A percentile compares a stretch with the other conserved stretches of the same genome.
Evolutionary conservation across 148 eudicot genomes (phyloP).

Genomic region (Chenopodium album): DNA sequence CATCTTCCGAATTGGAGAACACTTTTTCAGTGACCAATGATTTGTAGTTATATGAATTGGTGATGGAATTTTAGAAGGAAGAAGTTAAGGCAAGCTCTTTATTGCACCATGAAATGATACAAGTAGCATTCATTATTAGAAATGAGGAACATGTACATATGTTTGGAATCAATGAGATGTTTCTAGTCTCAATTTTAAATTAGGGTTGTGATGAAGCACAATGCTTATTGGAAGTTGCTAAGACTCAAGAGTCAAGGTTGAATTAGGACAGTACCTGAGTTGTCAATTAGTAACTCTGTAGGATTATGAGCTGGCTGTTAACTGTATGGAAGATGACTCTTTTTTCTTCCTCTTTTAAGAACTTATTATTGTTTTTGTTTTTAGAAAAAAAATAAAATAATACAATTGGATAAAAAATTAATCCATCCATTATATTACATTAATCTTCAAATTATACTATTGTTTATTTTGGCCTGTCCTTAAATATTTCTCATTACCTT

Average conservation of each 20-base stretch:
- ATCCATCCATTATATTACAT: too few relatives aligned
- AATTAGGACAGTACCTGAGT: not conserved
- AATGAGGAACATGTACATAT: not conserved
- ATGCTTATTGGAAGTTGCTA: not conserved
- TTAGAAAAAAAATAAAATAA: not conserved
- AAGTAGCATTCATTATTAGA: not conserved
- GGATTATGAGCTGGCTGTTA: slow-evolving; percentile 1
- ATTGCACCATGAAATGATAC: not conserved
- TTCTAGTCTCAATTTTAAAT: not conserved
- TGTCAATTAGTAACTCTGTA: not conserved
- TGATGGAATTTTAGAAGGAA: not conserved
- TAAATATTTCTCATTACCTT: too few relatives aligned
- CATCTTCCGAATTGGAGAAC: not conserved
- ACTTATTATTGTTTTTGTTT: not conserved
- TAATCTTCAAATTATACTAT: too few relatives aligned
- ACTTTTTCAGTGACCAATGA: too few relatives aligned
- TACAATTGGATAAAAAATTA: too few relatives aligned
- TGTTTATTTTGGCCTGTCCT: too few relatives aligned
- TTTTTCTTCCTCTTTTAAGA: too few relatives aligned
- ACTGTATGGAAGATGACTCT: not conserved
- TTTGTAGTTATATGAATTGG: too few relatives aligned
- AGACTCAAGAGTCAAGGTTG: not conserved
- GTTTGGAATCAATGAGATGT: not conserved
- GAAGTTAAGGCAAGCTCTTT: not conserved
- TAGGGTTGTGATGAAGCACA: not conserved